Evolutionary conservation across 768 basidiomycete genomes (phyloP).

Genomic region (Tricholomella constricta): DNA sequence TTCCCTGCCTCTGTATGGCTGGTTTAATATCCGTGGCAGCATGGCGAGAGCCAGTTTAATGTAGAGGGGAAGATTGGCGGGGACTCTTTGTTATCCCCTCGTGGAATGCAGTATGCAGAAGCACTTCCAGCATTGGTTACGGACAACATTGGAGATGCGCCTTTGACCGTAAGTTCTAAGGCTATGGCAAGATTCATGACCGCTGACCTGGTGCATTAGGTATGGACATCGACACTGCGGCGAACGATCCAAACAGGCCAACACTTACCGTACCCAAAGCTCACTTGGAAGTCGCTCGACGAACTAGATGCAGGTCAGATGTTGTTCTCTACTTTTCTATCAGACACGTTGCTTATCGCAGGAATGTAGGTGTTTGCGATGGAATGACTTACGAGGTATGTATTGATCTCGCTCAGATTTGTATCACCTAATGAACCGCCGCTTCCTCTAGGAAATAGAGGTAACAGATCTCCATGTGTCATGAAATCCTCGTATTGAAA

Average conservation of each 20-base stretch:
- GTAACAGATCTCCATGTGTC: constrained; percentile 35
- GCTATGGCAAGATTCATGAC: neutral
- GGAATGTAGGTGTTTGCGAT: constrained; percentile 78
- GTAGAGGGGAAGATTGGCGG: constrained; percentile 97
- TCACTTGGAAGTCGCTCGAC: constrained; percentile 98
- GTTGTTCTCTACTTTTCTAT: neutral
- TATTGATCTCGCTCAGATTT: neutral
- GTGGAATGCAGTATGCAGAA: constrained; percentile 82
- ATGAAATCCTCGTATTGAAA: neutral
- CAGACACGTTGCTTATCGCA: neutral
- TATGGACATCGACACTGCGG: constrained; percentile 98
- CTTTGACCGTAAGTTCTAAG: constrained; percentile 66
- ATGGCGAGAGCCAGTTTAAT: constrained; percentile 97
- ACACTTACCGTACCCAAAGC: constrained; percentile 79
- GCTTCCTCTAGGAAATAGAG: constrained; percentile 75
- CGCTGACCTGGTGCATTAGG: constrained; percentile 43
- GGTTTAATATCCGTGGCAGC: constrained; percentile 48
- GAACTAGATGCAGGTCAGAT: constrained; percentile 87
- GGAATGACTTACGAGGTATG: constrained; percentile 92
- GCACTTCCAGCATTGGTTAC: constrained; percentile 87
- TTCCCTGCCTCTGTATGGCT: neutral
- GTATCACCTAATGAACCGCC: neutral
- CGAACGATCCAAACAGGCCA: constrained; percentile 92
- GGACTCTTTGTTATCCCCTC: constrained; percentile 85
- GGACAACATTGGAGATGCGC: constrained; percentile 88